Conservation (phyloP, 495 filamentous ascomycete genomes). For the Xylaria intraflava region DNA sequence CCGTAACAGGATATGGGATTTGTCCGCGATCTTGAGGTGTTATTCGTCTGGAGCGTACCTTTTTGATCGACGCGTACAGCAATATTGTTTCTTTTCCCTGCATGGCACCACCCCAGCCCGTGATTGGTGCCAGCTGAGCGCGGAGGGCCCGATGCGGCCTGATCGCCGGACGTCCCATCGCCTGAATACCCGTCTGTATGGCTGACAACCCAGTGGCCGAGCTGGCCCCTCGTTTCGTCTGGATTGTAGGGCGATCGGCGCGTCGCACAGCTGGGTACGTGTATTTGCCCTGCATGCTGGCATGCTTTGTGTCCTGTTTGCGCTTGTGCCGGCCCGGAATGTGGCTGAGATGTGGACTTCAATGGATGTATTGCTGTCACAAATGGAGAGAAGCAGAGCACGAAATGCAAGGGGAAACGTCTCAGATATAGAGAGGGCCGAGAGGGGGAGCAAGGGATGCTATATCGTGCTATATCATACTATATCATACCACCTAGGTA, state of each 20-base stretch:
- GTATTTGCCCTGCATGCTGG: not conserved
- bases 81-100: not conserved
- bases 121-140: constrained; percentile 8
- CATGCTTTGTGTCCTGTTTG: not conserved
- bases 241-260: not conserved
- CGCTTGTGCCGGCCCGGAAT: not conserved
- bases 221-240: not conserved
- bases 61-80: not conserved
- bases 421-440: constrained; percentile 5
- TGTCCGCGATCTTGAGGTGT: too few relatives aligned
- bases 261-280: not conserved
- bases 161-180: not conserved
- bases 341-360: not conserved
- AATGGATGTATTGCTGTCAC: too few relatives aligned
- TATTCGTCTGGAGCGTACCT: too few relatives aligned
- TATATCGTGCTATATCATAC: not conserved
- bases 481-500: too few relatives aligned
- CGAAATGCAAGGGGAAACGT: not conserved
- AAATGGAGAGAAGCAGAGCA: not conserved
- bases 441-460: not conserved
- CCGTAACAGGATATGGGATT: too few relatives aligned
- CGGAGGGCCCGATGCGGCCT: not conserved
- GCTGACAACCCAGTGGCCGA: not conserved
- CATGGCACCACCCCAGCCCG: constrained; percentile 7
- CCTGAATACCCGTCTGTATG: not conserved